Conservation (phyloP, 2,329 filamentous ascomycete genomes). For the Sporothrix pseudoabietina region DNA sequence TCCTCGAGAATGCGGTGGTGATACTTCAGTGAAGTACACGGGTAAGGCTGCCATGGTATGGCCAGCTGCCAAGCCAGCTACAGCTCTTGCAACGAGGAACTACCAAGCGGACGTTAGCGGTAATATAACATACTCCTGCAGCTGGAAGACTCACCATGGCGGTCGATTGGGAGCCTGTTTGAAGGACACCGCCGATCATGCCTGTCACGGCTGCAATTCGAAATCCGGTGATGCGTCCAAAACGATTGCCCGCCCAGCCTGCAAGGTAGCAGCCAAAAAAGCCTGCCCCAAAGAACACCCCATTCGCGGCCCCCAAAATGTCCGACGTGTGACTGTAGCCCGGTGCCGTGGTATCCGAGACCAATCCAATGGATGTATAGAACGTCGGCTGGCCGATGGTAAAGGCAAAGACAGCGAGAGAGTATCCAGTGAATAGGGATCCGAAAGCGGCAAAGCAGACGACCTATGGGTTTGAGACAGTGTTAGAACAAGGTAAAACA, state of each 20-base stretch:
- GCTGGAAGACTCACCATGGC: neutral
- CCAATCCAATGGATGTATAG: neutral
- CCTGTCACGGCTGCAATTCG: neutral
- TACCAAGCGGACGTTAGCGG: neutral
- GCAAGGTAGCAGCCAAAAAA: neutral
- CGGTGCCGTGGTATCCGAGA: neutral
- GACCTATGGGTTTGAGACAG: neutral
- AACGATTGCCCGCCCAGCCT: neutral
- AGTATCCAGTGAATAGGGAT: neutral
- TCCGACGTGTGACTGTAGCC: neutral
- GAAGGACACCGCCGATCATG: neutral
- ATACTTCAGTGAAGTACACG: neutral
- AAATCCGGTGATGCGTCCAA: neutral
- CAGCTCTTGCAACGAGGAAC: neutral
- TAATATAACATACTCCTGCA: neutral
- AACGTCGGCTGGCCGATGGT: constrained; percentile 1
- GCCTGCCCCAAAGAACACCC: neutral
- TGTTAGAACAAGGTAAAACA: neutral
- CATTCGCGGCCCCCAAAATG: neutral
- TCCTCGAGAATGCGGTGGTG: constrained; percentile 23
- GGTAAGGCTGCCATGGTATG: constrained; percentile 1
- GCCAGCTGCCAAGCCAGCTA: neutral
- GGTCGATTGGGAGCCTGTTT: neutral
- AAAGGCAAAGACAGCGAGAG: neutral
- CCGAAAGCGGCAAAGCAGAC: neutral